A percentile compares a stretch with the other conserved stretches of the same genome.
Evolutionary conservation across 1,284 basidiomycete species (phyloP).

Genomic region (Marasmius fiardii): DNA sequence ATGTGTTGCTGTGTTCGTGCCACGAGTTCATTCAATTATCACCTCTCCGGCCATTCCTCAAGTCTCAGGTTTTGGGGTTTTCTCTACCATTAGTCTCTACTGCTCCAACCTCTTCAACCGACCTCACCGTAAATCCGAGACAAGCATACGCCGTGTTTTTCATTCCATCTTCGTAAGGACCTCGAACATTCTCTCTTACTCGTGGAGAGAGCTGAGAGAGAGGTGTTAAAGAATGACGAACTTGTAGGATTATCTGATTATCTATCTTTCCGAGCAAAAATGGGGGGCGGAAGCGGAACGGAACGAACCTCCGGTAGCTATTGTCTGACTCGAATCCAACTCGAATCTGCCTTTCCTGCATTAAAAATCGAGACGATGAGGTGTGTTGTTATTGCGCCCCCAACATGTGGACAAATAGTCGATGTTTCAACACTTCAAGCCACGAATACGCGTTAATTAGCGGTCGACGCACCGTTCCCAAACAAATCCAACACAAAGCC

Average conservation of each 20-base stretch:
- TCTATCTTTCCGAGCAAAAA: slow-evolving; percentile 1
- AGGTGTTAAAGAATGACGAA: slow-evolving; percentile 53
- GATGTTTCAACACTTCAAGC: too few relatives aligned
- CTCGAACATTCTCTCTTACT: slow-evolving; percentile 39
- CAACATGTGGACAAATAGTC: too few relatives aligned
- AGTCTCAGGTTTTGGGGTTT: too few relatives aligned
- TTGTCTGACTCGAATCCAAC: too few relatives aligned
- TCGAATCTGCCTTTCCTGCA: slow-evolving; percentile 53
- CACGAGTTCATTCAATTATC: too few relatives aligned
- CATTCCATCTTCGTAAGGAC: slow-evolving; percentile 46
- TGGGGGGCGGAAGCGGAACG: slow-evolving; percentile 12
- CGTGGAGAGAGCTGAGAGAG: slow-evolving; percentile 44
- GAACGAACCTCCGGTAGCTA: slow-evolving; percentile 65
- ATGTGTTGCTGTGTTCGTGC: too few relatives aligned
- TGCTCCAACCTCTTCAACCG: slow-evolving; percentile 40
- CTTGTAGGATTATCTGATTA: slow-evolving; percentile 47
- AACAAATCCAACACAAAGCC: too few relatives aligned
- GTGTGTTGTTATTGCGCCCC: slow-evolving; percentile 50
- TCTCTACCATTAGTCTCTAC: too few relatives aligned
- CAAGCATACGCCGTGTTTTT: slow-evolving; percentile 45
- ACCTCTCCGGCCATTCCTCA: too few relatives aligned
- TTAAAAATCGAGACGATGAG: slow-evolving; percentile 60
- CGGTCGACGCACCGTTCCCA: too few relatives aligned
- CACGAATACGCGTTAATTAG: too few relatives aligned
- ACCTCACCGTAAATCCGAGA: slow-evolving; percentile 32